A percentile compares a stretch with the other conserved stretches of the same genome.
These are phyloP conservation scores for Claviceps purpurea DNA, from an alignment of 2,329 filamentous ascomycete species.

Conservation along the genomic window DNA sequence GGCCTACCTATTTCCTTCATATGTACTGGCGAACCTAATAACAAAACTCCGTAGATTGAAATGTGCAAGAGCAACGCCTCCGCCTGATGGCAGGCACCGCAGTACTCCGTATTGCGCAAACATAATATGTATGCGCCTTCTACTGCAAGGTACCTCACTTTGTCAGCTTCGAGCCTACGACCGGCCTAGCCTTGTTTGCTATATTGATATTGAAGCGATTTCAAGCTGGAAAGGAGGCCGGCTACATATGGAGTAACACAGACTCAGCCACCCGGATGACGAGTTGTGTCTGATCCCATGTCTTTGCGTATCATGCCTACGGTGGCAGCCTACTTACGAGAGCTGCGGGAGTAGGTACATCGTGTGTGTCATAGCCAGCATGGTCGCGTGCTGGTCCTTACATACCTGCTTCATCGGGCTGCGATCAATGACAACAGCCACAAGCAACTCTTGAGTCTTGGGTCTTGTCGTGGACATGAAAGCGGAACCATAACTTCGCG, in stretches of 20 bases:
- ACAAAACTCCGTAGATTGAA: neutral
- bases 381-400: too few species aligned
- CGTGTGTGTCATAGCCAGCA: too few species aligned
- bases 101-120: neutral
- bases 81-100: neutral
- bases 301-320: neutral
- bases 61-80: too few species aligned
- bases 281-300: neutral
- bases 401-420: neutral
- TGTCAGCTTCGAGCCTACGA: neutral
- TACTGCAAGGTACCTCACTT: neutral
- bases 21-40: neutral
- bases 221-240: neutral
- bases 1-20: neutral
- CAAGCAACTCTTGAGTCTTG: neutral
- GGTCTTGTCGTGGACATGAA: neutral
- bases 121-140: constrained; percentile 1
- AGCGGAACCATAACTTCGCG: neutral
- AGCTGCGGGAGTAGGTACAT: too few species aligned
- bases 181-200: neutral
- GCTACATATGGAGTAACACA: neutral
- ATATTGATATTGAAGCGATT: neutral
- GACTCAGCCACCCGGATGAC: neutral
- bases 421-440: neutral
- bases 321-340: too few species aligned